These are phyloP conservation scores for Saturnispora silvae DNA, from an alignment of 805 yeast species.

Conservation along the genomic window DNA sequence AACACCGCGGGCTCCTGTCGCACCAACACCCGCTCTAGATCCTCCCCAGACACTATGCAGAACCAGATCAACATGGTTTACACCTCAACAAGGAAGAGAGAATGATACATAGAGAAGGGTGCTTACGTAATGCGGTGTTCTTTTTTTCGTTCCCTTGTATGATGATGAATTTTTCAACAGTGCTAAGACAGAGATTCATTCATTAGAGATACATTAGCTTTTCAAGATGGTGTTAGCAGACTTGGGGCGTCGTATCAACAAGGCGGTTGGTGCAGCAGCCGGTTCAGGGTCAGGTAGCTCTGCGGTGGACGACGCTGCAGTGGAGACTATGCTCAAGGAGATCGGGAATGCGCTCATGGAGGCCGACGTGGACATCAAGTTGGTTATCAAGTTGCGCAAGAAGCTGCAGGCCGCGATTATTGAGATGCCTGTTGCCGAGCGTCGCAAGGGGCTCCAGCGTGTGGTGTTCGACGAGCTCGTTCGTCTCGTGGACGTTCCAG, in stretches of 20 bases:
- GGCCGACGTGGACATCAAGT: conserved; percentile 83
- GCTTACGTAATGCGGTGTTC: too few relatives aligned
- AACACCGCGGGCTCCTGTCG: not conserved
- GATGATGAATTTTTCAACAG: too few relatives aligned
- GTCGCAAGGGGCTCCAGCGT: conserved; percentile 75
- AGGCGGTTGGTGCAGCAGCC: conserved; percentile 58
- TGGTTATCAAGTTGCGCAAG: conserved; percentile 69
- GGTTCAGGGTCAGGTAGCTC: conserved; percentile 32
- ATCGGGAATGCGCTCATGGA: conserved; percentile 84
- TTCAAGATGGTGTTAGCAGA: conserved; percentile 66
- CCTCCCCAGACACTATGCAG: not conserved
- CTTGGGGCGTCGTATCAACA: conserved; percentile 64
- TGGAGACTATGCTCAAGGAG: conserved; percentile 71
- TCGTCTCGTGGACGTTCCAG: conserved; percentile 65
- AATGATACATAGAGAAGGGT: too few relatives aligned
- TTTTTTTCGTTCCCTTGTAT: too few relatives aligned
- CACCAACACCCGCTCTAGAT: not conserved
- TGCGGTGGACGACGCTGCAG: conserved; percentile 42
- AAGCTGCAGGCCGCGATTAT: conserved; percentile 50
- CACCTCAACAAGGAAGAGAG: too few relatives aligned
- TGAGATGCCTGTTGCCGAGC: conserved; percentile 51
- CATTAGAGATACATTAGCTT: not conserved
- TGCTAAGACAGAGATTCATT: not conserved
- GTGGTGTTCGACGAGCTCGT: conserved; percentile 91
- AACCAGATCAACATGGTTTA: not conserved